Percentiles rank a stretch among this genome's conserved stretches.
phyloP scores from a whole-genome alignment of 768 basidiomycete species.

The Cyclocybe aegerita region DNA sequence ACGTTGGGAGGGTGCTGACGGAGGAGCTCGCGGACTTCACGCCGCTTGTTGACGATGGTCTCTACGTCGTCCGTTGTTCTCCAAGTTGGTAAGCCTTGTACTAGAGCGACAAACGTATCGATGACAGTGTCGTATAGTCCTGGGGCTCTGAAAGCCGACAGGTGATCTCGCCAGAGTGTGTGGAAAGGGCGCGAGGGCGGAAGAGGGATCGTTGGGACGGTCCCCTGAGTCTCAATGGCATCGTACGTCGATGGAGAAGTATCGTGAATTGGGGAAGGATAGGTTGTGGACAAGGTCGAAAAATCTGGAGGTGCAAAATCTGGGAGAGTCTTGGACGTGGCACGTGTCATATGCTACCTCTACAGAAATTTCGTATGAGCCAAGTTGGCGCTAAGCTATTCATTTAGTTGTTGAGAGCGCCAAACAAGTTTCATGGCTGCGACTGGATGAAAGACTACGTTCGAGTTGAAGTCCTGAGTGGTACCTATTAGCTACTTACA shows the following conservation, averaged over 20 bases:
- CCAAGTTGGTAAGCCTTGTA: background rate
- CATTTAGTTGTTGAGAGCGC: too few relatives aligned
- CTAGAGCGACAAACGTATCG: background rate
- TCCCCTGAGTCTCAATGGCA: background rate
- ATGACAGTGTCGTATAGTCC: background rate
- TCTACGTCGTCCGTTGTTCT: background rate
- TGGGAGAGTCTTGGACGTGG: too few relatives aligned
- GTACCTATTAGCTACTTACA: too few relatives aligned
- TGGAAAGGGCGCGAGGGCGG: background rate
- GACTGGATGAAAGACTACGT: too few relatives aligned
- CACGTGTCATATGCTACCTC: too few relatives aligned
- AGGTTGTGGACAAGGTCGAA: too few relatives aligned
- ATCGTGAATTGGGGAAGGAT: background rate
- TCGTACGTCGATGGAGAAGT: background rate
- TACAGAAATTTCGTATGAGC: too few relatives aligned
- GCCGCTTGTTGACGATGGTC: background rate
- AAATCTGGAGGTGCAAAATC: too few relatives aligned
- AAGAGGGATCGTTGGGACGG: background rate
- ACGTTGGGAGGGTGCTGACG: background rate
- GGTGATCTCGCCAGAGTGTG: background rate
- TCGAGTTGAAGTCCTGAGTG: too few relatives aligned
- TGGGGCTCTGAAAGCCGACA: background rate
- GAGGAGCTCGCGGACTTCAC: background rate
- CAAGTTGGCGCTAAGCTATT: too few relatives aligned
- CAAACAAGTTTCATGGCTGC: too few relatives aligned